Conservation (phyloP, 495 filamentous ascomycete species). For the Sordaria brevicollis region DNA sequence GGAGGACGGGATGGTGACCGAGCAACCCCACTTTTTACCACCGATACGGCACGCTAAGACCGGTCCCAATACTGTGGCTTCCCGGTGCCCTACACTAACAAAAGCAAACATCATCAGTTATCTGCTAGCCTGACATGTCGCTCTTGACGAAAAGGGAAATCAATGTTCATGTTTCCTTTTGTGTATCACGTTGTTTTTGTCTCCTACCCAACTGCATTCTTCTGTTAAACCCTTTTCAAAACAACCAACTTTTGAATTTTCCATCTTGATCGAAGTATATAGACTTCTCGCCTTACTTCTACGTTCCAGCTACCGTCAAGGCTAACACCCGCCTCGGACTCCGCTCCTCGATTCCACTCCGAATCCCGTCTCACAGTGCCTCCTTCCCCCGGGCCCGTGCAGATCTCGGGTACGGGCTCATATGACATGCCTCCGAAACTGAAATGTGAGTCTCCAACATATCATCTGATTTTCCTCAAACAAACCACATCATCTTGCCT, state of each 20-base stretch:
- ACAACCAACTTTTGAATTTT: background rate
- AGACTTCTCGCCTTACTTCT: too few relatives aligned
- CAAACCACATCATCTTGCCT: background rate
- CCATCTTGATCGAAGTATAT: too few relatives aligned
- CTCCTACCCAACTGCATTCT: background rate
- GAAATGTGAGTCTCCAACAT: conserved; percentile 12
- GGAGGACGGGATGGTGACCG: background rate
- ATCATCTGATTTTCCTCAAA: background rate
- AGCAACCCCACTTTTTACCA: background rate
- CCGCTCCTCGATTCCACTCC: background rate
- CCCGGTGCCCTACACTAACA: background rate
- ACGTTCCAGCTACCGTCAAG: background rate
- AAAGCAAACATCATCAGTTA: background rate
- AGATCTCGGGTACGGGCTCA: background rate
- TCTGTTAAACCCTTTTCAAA: background rate
- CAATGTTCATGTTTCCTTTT: background rate
- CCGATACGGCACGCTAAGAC: background rate
- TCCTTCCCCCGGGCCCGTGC: background rate
- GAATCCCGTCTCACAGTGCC: background rate
- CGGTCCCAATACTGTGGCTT: background rate
- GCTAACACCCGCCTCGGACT: background rate
- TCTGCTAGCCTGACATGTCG: background rate
- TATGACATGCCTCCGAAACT: background rate
- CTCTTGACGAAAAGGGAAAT: background rate
- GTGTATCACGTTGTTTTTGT: background rate